A percentile compares a stretch with the other conserved stretches of the same genome.
Conservation (phyloP, 2,329 filamentous ascomycete genomes). For the Claviceps fusiformis region DNA sequence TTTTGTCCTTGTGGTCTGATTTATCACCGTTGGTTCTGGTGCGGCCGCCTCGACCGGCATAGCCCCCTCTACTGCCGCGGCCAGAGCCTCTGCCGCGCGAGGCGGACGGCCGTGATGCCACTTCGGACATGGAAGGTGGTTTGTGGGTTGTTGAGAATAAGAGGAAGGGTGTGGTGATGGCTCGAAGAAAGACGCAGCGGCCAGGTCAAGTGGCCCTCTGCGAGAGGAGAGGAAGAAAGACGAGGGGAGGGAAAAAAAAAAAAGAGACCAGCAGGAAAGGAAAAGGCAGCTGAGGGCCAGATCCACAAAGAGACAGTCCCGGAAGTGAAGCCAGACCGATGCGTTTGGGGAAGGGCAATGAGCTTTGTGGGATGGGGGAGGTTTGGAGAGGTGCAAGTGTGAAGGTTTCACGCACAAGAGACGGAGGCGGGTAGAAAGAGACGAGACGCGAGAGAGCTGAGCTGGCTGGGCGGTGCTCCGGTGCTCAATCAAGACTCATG, state of each 20-base stretch:
- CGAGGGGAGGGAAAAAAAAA: conserved; percentile 3
- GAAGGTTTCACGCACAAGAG: conserved; percentile 6
- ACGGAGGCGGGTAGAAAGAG: conserved; percentile 10
- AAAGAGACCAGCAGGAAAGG: conserved; percentile 10
- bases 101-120: conserved; percentile 70
- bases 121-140: conserved; percentile 71
- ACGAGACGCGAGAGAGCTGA: neutral
- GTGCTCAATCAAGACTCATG: too few species aligned
- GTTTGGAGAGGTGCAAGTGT: conserved; percentile 6
- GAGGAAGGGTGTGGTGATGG: conserved; percentile 21
- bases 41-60: conserved; percentile 59
- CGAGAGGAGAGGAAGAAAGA: conserved; percentile 17
- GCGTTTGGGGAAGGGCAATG: conserved; percentile 14
- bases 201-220: conserved; percentile 16
- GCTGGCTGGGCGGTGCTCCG: too few species aligned
- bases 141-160: conserved; percentile 46
- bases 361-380: conserved; percentile 2
- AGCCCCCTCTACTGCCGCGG: conserved; percentile 72
- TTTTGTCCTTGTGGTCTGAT: conserved; percentile 39
- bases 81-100: conserved; percentile 80
- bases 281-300: conserved; percentile 13
- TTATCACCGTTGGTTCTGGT: conserved; percentile 59
- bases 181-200: conserved; percentile 3
- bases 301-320: conserved; percentile 17
- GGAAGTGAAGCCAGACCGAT: conserved; percentile 16